A percentile compares a stretch with the other conserved stretches of the same genome.
Evolutionary conservation across 306 rosid genomes (phyloP).

Genomic region (Sicyos edulis): DNA sequence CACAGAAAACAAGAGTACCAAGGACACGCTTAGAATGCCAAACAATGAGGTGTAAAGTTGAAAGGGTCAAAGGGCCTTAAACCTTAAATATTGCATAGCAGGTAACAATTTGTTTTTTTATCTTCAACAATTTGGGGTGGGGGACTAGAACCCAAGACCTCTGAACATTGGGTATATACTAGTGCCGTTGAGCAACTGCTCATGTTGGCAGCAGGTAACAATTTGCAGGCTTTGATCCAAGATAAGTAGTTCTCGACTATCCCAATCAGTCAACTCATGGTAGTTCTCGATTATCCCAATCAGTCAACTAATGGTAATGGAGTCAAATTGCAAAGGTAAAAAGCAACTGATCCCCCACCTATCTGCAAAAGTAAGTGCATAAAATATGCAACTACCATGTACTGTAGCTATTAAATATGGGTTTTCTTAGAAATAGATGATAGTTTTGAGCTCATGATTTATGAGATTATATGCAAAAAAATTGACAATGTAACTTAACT

Average conservation of each 20-base stretch:
- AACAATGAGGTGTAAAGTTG: too few species aligned
- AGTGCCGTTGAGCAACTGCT: too few species aligned
- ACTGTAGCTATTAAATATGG: background rate
- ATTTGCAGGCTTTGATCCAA: background rate
- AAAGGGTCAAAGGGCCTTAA: background rate
- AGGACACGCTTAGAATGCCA: slow-evolving; percentile 2
- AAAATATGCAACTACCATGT: background rate
- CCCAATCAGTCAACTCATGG: background rate
- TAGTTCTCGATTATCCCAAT: too few species aligned
- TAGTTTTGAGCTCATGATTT: background rate
- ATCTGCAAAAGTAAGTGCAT: background rate
- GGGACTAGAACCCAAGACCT: too few species aligned
- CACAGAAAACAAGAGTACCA: background rate
- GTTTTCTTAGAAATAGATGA: background rate
- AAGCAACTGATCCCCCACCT: too few species aligned
- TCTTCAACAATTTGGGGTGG: too few species aligned
- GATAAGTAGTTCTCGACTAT: background rate
- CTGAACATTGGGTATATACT: too few species aligned
- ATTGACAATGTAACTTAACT: background rate
- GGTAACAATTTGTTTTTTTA: too few species aligned
- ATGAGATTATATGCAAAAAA: background rate
- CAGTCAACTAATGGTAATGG: background rate
- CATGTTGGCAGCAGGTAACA: background rate
- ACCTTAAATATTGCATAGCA: background rate
- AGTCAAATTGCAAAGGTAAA: background rate